A percentile compares a stretch with the other conserved stretches of the same genome.
Conservation (phyloP, 805 yeast genomes). For the Candida ortonii region DNA sequence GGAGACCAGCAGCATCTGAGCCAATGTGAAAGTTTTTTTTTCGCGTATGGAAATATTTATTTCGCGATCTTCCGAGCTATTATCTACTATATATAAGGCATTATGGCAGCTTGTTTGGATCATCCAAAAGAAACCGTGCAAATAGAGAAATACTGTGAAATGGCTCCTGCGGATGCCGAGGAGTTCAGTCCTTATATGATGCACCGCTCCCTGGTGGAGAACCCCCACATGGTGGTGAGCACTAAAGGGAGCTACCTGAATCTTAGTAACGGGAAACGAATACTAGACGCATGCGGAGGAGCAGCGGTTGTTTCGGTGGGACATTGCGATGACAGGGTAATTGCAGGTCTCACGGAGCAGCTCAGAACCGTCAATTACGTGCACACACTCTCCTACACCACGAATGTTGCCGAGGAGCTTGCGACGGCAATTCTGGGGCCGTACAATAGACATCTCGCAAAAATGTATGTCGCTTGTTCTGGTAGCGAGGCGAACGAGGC, state of each 20-base stretch:
- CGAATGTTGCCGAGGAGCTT: constrained; percentile 38
- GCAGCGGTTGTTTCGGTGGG: constrained; percentile 49
- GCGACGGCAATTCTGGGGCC: constrained; percentile 39
- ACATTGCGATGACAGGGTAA: constrained; percentile 34
- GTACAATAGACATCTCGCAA: constrained; percentile 33
- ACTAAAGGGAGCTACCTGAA: constrained; percentile 15
- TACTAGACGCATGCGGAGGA: constrained; percentile 42
- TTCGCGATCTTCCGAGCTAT: too few species aligned
- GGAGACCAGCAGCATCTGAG: too few species aligned
- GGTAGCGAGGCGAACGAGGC: constrained; percentile 80
- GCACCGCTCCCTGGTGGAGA: constrained; percentile 7
- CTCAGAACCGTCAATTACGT: constrained; percentile 34
- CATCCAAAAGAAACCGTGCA: too few species aligned
- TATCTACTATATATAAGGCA: too few species aligned
- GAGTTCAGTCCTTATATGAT: constrained; percentile 6
- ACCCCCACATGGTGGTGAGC: constrained; percentile 4
- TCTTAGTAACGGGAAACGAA: constrained; percentile 11
- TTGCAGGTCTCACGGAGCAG: constrained; percentile 35
- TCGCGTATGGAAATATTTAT: too few species aligned
- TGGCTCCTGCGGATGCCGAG: neutral
- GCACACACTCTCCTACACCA: constrained; percentile 29
- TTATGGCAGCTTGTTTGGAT: too few species aligned
- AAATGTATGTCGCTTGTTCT: constrained; percentile 50
- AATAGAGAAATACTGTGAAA: too few species aligned
- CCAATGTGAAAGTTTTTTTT: too few species aligned